Conservation (phyloP, 441 rosid genomes). For the Croton setiger region DNA sequence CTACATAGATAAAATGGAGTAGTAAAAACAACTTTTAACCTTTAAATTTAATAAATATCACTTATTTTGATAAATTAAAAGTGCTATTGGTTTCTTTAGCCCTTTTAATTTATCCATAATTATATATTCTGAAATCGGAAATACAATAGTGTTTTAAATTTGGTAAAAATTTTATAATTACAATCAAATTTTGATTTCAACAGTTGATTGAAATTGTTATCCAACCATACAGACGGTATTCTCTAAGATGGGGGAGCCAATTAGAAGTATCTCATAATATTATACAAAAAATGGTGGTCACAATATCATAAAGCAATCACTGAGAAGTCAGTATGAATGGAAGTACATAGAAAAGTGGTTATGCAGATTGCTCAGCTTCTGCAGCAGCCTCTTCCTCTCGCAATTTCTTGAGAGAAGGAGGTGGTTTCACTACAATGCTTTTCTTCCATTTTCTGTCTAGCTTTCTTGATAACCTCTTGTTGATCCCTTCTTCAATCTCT, state of each 20-base stretch:
- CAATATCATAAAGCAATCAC: not conserved
- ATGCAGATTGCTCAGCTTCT: conserved; percentile 69
- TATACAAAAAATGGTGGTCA: not conserved
- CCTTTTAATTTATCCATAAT: too few species aligned
- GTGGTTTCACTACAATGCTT: conserved; percentile 72
- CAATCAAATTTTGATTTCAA: too few species aligned
- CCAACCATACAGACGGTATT: too few species aligned
- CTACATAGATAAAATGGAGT: too few species aligned
- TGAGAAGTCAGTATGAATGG: not conserved
- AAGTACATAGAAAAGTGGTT: conserved; percentile 18
- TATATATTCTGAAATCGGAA: too few species aligned
- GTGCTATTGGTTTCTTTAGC: too few species aligned
- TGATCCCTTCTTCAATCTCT: conserved; percentile 79
- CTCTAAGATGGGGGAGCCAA: not conserved
- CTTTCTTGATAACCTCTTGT: conserved; percentile 82
- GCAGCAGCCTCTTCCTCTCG: conserved; percentile 82
- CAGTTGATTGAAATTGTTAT: too few species aligned
- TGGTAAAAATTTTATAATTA: too few species aligned
- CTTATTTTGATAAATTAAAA: too few species aligned
- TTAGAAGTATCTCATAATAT: not conserved
- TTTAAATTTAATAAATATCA: too few species aligned
- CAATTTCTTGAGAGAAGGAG: conserved; percentile 67
- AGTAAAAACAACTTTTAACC: too few species aligned
- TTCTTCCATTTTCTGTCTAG: conserved; percentile 87
- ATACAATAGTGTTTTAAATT: too few species aligned